Base-by-base conservation (phyloP, 805 yeast species). In the Candida nonsorbophila region DNA sequence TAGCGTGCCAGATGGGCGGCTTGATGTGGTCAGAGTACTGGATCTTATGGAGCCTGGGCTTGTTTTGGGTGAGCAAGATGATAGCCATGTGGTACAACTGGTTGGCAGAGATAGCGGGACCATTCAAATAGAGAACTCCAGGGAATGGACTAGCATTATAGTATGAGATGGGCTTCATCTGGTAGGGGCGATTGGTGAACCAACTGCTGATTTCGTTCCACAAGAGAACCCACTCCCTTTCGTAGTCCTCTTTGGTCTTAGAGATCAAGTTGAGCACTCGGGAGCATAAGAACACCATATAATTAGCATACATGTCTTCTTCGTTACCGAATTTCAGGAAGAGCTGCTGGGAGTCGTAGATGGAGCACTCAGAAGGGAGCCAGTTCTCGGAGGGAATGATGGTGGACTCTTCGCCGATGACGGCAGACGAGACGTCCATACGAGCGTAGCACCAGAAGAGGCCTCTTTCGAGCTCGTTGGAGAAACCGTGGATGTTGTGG, bases 381-480 rank as follows among this genome's bases (percentile, higher is more conserved):
- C 66, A 64, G 28, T 43, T 33, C 15, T 50, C 53, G 2, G 57
- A 40, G 4, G 53, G 56, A 11, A 60, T 49, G 30, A 61, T 49
- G 0, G 69, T 60, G 1, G 49, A 40, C 27, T 55, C 49, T 29
- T 62, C 67, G 10, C 61, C 62, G 22, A 61, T 53, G 5, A 45
- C 55, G 20, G 51, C 57, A 29, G 55, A 53, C 27, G 58, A 56
- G 6, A 64, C 50, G 36, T 66, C 72, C 53, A 64, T 50, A 14
- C 68, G 42, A 2, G 62, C 63, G 42, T 64, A 61, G 27, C 59
- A 55, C 73, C 72, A 68, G 32, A 68, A 64, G 25, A 67, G 41
- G 0, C 63, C 58, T 32, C 66, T 40, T 25, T 58, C 60, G 13
- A 63, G 46, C 13, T 35, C 38, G 16, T 51, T 46, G 22, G 61